Percentiles rank a stretch among this genome's conserved stretches.
phyloP scores from a whole-genome alignment of 768 basidiomycete genomes.

The Strobilomyces echinocephalus region DNA sequence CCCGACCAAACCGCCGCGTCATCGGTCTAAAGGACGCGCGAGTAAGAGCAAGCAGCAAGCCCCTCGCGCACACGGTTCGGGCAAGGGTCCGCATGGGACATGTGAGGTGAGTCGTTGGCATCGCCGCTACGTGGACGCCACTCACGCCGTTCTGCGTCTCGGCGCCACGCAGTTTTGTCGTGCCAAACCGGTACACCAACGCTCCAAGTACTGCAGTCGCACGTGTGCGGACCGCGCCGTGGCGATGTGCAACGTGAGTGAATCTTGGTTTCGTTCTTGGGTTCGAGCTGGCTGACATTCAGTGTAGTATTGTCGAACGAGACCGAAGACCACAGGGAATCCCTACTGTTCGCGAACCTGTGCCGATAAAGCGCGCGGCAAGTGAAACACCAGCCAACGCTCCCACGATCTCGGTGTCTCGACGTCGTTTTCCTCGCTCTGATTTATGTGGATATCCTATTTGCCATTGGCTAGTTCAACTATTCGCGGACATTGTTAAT shows the following conservation, averaged over 20 bases:
- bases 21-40: not conserved
- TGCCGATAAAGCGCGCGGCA: constrained; percentile 16
- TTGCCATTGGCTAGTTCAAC: constrained; percentile 5
- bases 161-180: constrained; percentile 43
- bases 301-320: constrained; percentile 21
- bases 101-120: constrained; percentile 21
- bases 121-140: not conserved
- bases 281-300: not conserved
- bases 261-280: not conserved
- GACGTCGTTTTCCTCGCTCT: not conserved
- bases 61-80: constrained; percentile 7
- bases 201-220: constrained; percentile 58
- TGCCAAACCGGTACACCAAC: constrained; percentile 51
- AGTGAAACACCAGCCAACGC: not conserved
- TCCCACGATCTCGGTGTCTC: not conserved
- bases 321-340: constrained; percentile 12
- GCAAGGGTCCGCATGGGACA: constrained; percentile 7
- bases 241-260: constrained; percentile 22
- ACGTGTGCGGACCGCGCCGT: constrained; percentile 48
- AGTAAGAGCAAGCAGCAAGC: constrained; percentile 5
- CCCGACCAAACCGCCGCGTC: not conserved
- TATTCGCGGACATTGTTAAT: not conserved
- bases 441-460: not conserved
- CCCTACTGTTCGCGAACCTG: constrained; percentile 27
- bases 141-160: not conserved